These are phyloP conservation scores for Teratosphaeria nubilosa DNA, from an alignment of 2,329 filamentous ascomycete genomes.

Conservation along the genomic window DNA sequence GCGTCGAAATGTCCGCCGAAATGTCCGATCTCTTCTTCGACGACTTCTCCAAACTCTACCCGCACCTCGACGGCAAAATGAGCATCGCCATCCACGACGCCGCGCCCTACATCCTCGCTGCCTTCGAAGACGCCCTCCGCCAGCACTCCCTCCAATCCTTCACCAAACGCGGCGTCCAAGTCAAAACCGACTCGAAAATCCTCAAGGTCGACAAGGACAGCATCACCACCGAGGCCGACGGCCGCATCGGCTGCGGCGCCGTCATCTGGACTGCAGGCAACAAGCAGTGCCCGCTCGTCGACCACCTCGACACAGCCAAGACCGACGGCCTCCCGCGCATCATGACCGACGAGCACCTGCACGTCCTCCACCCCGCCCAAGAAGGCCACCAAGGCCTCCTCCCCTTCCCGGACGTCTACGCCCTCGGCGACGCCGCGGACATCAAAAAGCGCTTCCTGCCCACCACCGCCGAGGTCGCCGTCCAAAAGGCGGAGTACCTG, in stretches of 20 bases:
- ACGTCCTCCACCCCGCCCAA: slow-evolving; percentile 24
- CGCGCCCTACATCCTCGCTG: slow-evolving; percentile 8
- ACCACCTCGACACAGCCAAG: slow-evolving; percentile 40
- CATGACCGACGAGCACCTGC: slow-evolving; percentile 55
- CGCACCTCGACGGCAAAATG: slow-evolving; percentile 30
- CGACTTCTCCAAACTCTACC: slow-evolving; percentile 31
- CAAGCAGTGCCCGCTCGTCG: slow-evolving; percentile 55
- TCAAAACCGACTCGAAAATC: slow-evolving; percentile 30
- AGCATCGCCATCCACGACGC: slow-evolving; percentile 31
- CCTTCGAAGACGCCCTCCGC: slow-evolving; percentile 32
- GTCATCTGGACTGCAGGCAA: slow-evolving; percentile 32
- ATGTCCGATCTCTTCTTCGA: slow-evolving; percentile 33
- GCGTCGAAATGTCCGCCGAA: slow-evolving; percentile 35
- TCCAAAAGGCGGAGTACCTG: slow-evolving; percentile 61
- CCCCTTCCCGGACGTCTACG: slow-evolving; percentile 52
- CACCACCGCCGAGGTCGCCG: slow-evolving; percentile 67
- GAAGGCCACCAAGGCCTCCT: slow-evolving; percentile 20
- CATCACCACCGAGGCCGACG: slow-evolving; percentile 28
- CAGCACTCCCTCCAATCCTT: slow-evolving; percentile 34
- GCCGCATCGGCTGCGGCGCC: slow-evolving; percentile 29
- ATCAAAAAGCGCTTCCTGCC: slow-evolving; percentile 47
- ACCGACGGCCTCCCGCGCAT: slow-evolving; percentile 45
- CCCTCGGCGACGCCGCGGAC: slow-evolving; percentile 56
- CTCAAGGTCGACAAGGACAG: slow-evolving; percentile 24
- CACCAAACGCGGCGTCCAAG: slow-evolving; percentile 27